These are phyloP conservation scores for Dipodascus albidus DNA, from an alignment of 805 yeast genomes.

Conservation along the genomic window DNA sequence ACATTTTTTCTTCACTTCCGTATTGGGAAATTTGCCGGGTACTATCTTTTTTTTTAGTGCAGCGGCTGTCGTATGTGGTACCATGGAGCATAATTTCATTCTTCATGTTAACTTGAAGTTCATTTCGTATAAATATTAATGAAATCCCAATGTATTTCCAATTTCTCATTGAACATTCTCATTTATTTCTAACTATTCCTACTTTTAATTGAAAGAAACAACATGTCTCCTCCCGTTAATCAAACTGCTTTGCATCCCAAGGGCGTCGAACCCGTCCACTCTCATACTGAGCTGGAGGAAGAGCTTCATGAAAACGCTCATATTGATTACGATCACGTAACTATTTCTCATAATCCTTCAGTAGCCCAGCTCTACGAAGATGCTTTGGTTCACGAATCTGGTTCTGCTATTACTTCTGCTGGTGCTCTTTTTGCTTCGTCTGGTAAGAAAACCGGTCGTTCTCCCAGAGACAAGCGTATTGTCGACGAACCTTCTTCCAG, in stretches of 20 bases:
- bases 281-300: conserved; percentile 31
- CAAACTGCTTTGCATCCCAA: conserved; percentile 31
- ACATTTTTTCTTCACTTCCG: neutral
- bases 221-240: conserved; percentile 29
- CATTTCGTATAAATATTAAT: neutral
- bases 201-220: conserved; percentile 2
- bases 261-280: conserved; percentile 31
- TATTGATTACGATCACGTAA: conserved; percentile 30
- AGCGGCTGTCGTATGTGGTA: too few species aligned
- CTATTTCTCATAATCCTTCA: conserved; percentile 70
- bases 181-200: neutral
- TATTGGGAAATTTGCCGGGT: neutral
- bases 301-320: conserved; percentile 30
- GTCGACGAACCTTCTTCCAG: conserved; percentile 86
- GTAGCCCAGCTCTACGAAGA: conserved; percentile 91
- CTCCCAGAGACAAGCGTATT: conserved; percentile 96
- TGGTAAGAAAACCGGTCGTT: conserved; percentile 94
- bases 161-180: neutral
- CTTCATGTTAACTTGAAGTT: neutral
- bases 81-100: neutral
- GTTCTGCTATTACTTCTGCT: conserved; percentile 81
- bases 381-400: conserved; percentile 70
- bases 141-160: neutral
- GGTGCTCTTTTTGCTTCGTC: conserved; percentile 96
- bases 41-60: too few species aligned